These are phyloP conservation scores for Plantago lanceolata DNA, from an alignment of 305 asterid genomes.

Conservation along the genomic window DNA sequence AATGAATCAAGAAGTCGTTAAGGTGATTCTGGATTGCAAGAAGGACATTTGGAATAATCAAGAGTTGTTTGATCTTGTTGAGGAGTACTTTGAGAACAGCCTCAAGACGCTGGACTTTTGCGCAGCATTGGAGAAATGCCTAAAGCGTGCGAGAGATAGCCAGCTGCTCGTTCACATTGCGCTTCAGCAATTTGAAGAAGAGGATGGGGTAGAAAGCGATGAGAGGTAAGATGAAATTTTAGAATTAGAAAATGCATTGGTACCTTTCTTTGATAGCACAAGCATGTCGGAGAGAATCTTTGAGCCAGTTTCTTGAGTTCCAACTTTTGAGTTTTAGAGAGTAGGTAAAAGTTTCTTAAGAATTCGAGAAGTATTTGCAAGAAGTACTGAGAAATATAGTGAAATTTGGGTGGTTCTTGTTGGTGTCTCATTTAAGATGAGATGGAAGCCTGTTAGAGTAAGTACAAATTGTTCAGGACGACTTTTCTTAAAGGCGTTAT, in stretches of 20 bases:
- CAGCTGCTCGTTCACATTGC: constrained; percentile 75
- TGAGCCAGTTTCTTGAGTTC: constrained; percentile 24
- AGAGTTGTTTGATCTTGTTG: constrained; percentile 80
- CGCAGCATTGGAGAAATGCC: constrained; percentile 68
- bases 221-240: constrained; percentile 31
- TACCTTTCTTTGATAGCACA: constrained; percentile 27
- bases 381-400: neutral
- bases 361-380: neutral
- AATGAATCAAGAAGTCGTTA: constrained; percentile 92
- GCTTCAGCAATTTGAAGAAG: constrained; percentile 73
- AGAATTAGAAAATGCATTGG: constrained; percentile 34
- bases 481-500: no score
- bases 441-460: neutral
- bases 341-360: neutral
- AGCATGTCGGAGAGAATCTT: constrained; percentile 43
- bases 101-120: constrained; percentile 77
- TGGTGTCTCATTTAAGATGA: neutral
- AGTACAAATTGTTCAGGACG: no score
- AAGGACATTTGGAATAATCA: constrained; percentile 90
- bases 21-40: constrained; percentile 72
- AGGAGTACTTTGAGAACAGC: constrained; percentile 89
- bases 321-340: neutral
- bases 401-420: neutral
- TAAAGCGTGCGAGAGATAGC: constrained; percentile 62
- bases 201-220: constrained; percentile 38